Base-by-base conservation (phyloP, 1,139 yeast species). In the Debaryomyces sp. region DNA sequence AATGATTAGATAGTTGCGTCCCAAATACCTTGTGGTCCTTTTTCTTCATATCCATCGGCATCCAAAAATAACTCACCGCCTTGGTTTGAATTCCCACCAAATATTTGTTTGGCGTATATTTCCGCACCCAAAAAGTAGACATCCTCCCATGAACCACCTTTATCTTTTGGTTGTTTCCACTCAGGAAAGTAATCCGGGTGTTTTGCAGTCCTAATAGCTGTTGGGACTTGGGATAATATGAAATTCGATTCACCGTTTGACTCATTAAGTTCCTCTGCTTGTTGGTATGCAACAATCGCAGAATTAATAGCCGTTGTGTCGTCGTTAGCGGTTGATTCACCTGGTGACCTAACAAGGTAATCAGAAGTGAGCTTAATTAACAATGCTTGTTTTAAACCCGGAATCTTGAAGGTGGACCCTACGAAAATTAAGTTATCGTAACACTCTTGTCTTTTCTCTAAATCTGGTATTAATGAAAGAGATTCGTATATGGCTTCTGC, bases 171-270 rank as follows among this genome's bases (percentile, higher is more conserved):
- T 58, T 85, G 85, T 67, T 92, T 92, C 98, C 98, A 94, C 58
- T 90, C 97, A 1, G 96, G 90, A 69, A 94, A 94, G 66, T 94
- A 92, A 45, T 92, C 98, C 0, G 97, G 96, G 63, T 83, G 79
- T 59, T 86, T 87, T 29, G 86, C 84, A 46, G 84, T 64, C 56
- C 80, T 84, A 48, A 92, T 80, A 10, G 84, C 75, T 18, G 85
- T 82, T 15, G 98, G 98, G 1, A 87, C 92, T 67, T 92, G 97
- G 17, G 63, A 63, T 42, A 71, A 68, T 10, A 52, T 58, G 21
- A 56, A 52, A 37, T 64, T 68, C 6, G 67, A 56, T 23, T 70
- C 71, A 9, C 67, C 62, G 23, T 44, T 48, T 4, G 62, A 53
- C 22, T 67, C 67, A 21, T 58, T 64, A 5, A 63, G 52, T 23